phyloP scores from a whole-genome alignment of 768 basidiomycete species.

The Leccinum truebloodii region DNA sequence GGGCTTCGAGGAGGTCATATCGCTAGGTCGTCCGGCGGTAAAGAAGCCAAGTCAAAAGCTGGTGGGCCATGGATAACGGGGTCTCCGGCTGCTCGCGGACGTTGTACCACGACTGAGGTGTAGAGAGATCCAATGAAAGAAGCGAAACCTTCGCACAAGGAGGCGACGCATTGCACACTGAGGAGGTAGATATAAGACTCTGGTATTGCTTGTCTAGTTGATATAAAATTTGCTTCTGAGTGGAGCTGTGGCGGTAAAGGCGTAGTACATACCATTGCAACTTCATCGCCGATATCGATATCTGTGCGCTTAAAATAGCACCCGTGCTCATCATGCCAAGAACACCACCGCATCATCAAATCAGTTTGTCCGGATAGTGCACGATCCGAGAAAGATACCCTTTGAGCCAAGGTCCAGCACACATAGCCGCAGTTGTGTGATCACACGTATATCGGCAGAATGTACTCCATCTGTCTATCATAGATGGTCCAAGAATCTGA shows the following conservation, averaged over 20 bases:
- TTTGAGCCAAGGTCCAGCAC: too few species aligned
- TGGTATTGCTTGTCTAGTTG: constrained; percentile 96
- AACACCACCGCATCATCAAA: constrained; percentile 34
- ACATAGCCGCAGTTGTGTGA: constrained; percentile 22
- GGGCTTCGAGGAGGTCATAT: constrained; percentile 50
- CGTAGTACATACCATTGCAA: constrained; percentile 72
- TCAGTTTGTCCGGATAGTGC: background rate
- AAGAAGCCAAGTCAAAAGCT: constrained; percentile 60
- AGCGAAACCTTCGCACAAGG: constrained; percentile 84
- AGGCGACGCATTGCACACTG: constrained; percentile 82
- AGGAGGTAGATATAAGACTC: constrained; percentile 94
- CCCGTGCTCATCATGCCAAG: constrained; percentile 82
- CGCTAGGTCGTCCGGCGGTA: constrained; percentile 55
- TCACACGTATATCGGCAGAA: background rate
- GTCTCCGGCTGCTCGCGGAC: constrained; percentile 61
- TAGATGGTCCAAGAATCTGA: background rate
- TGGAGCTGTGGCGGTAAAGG: background rate
- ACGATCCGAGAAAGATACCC: background rate
- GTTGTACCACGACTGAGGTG: constrained; percentile 65
- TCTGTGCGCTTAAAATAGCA: constrained; percentile 68
- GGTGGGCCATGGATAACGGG: constrained; percentile 69
- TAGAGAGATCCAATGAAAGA: constrained; percentile 55
- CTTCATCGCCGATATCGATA: constrained; percentile 70
- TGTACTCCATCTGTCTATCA: constrained; percentile 22
- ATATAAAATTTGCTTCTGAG: constrained; percentile 50